Evolutionary conservation across 495 filamentous ascomycete species (phyloP), one percentile per base, ranked within the genome.

Genomic region (Penicillium dipodomyicola): DNA sequence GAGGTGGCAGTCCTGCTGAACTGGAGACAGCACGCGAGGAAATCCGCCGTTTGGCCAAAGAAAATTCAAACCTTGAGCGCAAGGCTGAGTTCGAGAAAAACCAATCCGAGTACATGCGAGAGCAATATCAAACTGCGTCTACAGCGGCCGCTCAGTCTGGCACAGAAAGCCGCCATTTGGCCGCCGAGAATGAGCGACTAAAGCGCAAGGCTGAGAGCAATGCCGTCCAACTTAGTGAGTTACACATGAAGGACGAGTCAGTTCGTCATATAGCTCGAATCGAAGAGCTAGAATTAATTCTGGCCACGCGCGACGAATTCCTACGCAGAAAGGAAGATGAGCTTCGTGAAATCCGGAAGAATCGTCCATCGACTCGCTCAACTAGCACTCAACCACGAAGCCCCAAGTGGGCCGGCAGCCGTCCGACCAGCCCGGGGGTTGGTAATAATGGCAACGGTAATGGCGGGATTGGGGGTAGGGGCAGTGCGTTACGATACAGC

Each of bases 121-220:
- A 77, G 17, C 75, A 81, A 33, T 91, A 90, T 57, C 85, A 90
- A 50, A 73, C 77, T 33, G 84, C 85, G 1, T 87, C 85, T 14
- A 83, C 72, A 15, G 70, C 72, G 0, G 79, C 78, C 10, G 74
- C 70, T 15, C 79, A 84, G 39, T 69, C 82, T 17, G 67, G 67
- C 15, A 71, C 69, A 22, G 83, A 88, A 67, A 74, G 77, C 37
- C 67, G 73, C 11, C 68, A 69, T n/a, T 73, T 88, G 11, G 65
- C 72, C 35, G 64, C 62, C 10, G 71, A 76, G 37, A 78, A 83
- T 33, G 76, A 74, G 22, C 61, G 67, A 0, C 71, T 88, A 20
- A 70, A 75, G 48, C 75, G 70, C 11, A 79, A 77, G 49, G 82
- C 83, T 2, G 66, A 68, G 33, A 77, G 76, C 3, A 83, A 87